Evolutionary conservation across 257 asterid species (phyloP).

Genomic region (Galeopsis tetrahit): DNA sequence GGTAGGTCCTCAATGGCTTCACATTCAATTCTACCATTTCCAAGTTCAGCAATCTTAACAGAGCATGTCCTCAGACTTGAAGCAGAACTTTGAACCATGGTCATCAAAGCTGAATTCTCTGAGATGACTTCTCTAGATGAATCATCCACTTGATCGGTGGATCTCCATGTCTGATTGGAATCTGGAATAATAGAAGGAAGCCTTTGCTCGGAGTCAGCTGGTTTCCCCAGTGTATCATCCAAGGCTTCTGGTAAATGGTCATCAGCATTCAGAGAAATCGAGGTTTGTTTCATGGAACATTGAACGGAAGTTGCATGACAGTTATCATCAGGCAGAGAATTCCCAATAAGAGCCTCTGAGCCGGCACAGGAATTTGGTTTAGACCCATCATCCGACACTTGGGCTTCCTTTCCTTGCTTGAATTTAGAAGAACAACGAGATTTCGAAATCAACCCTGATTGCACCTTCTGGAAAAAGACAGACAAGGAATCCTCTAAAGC

Average conservation of each 20-base stretch:
- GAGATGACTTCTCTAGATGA: constrained; percentile 35
- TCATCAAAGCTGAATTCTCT: constrained; percentile 36
- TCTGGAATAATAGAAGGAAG: constrained; percentile 36
- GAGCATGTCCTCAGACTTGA: constrained; percentile 48
- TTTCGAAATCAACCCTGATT: constrained; percentile 54
- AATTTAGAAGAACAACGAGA: constrained; percentile 50
- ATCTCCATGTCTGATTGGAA: constrained; percentile 35
- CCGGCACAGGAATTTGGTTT: constrained; percentile 40
- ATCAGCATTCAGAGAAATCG: constrained; percentile 29
- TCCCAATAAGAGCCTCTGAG: constrained; percentile 39
- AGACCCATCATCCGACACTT: constrained; percentile 40
- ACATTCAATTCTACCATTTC: constrained; percentile 36
- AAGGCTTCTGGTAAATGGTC: constrained; percentile 37
- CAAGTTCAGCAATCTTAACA: constrained; percentile 36
- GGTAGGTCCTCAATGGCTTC: constrained; percentile 35
- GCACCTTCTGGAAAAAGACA: constrained; percentile 61
- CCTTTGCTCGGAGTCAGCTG: constrained; percentile 35
- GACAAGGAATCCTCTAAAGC: constrained; percentile 73
- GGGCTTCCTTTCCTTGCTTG: constrained; percentile 52
- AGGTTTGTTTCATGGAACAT: constrained; percentile 36
- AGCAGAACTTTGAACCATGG: constrained; percentile 33
- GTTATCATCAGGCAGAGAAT: constrained; percentile 36
- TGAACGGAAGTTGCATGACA: constrained; percentile 32
- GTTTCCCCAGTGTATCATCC: constrained; percentile 29
- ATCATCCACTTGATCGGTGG: constrained; percentile 36